Evolutionary conservation across 192 early-diverging fungal genomes (phyloP).

Genomic region (Lunasporangiospora selenospora): DNA sequence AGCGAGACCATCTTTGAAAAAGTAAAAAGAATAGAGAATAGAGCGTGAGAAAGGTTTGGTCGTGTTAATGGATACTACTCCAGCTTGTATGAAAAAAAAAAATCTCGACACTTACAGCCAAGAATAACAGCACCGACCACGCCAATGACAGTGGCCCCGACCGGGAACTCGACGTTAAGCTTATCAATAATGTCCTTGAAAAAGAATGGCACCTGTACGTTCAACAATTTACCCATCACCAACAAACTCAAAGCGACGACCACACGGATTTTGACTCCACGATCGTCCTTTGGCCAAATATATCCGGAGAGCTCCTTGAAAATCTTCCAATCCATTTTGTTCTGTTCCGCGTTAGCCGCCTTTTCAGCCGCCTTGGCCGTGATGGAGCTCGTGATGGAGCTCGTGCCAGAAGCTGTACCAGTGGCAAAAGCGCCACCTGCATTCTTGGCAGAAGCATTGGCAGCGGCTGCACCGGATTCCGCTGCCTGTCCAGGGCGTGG

Average conservation of each 20-base stretch:
- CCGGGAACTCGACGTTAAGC: constrained; percentile 72
- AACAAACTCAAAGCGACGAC: constrained; percentile 84
- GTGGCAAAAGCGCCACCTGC: constrained; percentile 4
- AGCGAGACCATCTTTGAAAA: constrained; percentile 78
- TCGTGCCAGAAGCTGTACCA: constrained; percentile 1
- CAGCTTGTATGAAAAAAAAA: background rate
- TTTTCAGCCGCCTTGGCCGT: background rate
- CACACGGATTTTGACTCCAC: constrained; percentile 85
- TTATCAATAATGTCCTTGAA: constrained; percentile 95
- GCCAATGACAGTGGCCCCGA: constrained; percentile 69
- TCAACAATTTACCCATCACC: constrained; percentile 84
- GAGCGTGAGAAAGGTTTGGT: background rate
- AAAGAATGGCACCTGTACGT: constrained; percentile 94
- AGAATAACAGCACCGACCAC: constrained; percentile 92
- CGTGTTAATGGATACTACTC: background rate
- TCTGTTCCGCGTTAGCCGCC: constrained; percentile 21
- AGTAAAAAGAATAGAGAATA: background rate
- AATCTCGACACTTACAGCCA: constrained; percentile 66
- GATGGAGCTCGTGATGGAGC: background rate
- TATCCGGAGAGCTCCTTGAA: constrained; percentile 77
- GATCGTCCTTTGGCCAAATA: constrained; percentile 93
- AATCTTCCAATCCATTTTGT: constrained; percentile 64
- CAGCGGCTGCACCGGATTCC: no score
- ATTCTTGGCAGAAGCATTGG: constrained; percentile 5
- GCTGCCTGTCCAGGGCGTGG: background rate